These are phyloP conservation scores for Boletellus ananiceps DNA, from an alignment of 768 basidiomycete species.

Conservation along the genomic window DNA sequence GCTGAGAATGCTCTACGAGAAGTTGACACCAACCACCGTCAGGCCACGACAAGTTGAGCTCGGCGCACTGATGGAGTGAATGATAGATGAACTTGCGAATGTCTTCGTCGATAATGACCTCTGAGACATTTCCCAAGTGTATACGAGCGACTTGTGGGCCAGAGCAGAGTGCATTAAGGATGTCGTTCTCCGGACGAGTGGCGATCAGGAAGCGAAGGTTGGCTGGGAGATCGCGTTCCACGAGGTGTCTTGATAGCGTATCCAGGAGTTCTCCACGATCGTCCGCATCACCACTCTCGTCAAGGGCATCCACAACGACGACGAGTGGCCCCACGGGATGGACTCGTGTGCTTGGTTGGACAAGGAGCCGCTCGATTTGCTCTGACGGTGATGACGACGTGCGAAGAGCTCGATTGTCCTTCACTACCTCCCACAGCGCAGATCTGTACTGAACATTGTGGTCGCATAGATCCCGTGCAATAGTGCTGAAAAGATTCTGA, in stretches of 20 bases:
- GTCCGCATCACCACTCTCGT: too few relatives aligned
- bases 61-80: background rate
- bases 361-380: too few relatives aligned
- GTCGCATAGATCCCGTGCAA: slow-evolving; percentile 25
- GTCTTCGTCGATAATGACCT: background rate
- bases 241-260: background rate
- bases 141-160: background rate
- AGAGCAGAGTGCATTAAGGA: background rate
- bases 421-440: slow-evolving; percentile 4
- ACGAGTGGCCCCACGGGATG: too few relatives aligned
- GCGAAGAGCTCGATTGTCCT: slow-evolving; percentile 6
- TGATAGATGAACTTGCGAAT: background rate
- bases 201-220: background rate
- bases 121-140: background rate
- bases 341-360: too few relatives aligned
- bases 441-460: slow-evolving; percentile 14
- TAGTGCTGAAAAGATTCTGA: slow-evolving; percentile 22
- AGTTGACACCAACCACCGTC: background rate
- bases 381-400: background rate
- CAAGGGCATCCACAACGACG: too few relatives aligned
- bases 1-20: background rate
- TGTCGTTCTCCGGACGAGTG: background rate
- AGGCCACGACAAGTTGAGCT: background rate
- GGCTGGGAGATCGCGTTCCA: background rate
- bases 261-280: too few relatives aligned